These are phyloP conservation scores for Aspergillus proliferans DNA, from an alignment of 2,329 filamentous ascomycete genomes.

Conservation along the genomic window DNA sequence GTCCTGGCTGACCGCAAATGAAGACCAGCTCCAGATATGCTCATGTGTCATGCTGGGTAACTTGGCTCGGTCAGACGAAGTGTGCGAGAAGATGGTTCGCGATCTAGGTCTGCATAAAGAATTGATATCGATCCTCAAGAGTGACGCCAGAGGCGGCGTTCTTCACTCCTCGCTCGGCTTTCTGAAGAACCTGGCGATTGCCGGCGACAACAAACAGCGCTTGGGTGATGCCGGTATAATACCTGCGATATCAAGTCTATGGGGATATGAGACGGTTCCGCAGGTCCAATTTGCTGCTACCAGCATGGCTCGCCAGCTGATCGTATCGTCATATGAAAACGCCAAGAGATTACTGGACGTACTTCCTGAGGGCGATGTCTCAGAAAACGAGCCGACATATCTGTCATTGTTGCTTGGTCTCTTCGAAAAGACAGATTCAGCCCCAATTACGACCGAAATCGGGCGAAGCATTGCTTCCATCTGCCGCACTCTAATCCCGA, in stretches of 20 bases:
- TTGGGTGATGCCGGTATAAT: conserved; percentile 37
- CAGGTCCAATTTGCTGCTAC: conserved; percentile 41
- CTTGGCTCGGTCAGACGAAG: conserved; percentile 38
- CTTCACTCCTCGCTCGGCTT: conserved; percentile 42
- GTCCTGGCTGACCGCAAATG: conserved; percentile 32
- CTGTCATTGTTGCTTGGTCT: conserved; percentile 38
- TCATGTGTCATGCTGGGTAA: conserved; percentile 45
- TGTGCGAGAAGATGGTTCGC: conserved; percentile 37
- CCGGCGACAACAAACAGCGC: conserved; percentile 33
- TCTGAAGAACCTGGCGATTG: conserved; percentile 44
- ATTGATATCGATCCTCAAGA: conserved; percentile 35
- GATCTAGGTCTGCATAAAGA: conserved; percentile 34
- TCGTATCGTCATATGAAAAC: conserved; percentile 33
- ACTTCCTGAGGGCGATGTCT: conserved; percentile 23
- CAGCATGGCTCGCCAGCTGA: conserved; percentile 36
- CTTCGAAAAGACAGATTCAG: conserved; percentile 37
- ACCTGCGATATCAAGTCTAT: conserved; percentile 32
- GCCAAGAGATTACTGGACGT: conserved; percentile 30
- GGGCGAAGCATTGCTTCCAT: conserved; percentile 42
- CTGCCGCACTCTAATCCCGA: conserved; percentile 34
- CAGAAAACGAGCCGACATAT: conserved; percentile 28
- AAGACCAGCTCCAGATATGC: conserved; percentile 42
- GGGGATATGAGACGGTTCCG: conserved; percentile 37
- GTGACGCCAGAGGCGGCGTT: conserved; percentile 33
- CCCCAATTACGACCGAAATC: conserved; percentile 42